phyloP scores from a whole-genome alignment of 371 early-diverging fungal genomes.

The Circinella minor region DNA sequence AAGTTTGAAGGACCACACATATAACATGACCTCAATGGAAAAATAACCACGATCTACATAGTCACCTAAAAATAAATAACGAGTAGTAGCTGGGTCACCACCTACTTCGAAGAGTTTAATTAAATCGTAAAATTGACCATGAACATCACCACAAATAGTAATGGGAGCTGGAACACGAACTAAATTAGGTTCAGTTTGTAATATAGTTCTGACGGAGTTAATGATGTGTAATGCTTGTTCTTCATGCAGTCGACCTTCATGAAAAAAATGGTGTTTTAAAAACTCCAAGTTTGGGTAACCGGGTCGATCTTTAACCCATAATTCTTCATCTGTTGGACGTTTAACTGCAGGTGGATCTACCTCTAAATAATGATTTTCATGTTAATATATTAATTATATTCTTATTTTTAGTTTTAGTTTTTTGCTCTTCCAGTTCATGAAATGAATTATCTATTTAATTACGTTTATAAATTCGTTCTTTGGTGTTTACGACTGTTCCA shows the following conservation, averaged over 20 bases:
- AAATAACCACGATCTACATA: conserved; percentile 99
- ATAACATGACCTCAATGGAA: conserved; percentile 86
- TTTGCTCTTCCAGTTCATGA: too few species aligned
- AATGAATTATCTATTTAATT: too few species aligned
- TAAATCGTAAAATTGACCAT: conserved; percentile 99
- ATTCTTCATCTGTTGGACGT: conserved; percentile 57
- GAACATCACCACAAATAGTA: conserved; percentile 98
- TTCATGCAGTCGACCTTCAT: conserved; percentile 91
- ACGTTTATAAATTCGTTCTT: conserved; percentile 80
- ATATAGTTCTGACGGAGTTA: conserved; percentile 69
- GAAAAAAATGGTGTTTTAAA: conserved; percentile 86
- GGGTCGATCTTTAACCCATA: conserved; percentile 64
- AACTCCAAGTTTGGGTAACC: conserved; percentile 83
- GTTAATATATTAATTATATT: neutral
- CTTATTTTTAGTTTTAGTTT: too few species aligned
- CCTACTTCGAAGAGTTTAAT: conserved; percentile 98
- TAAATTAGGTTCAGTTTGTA: conserved; percentile 83
- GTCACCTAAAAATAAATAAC: conserved; percentile 96
- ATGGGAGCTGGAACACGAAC: conserved; percentile 90
- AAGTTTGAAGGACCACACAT: conserved; percentile 89
- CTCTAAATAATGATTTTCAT: conserved; percentile 37
- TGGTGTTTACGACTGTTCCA: conserved; percentile 76
- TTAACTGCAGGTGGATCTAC: conserved; percentile 59
- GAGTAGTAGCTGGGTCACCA: conserved; percentile 88
- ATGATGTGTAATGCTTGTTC: conserved; percentile 91